These are phyloP conservation scores for Aciculosporium take DNA, from an alignment of 2,329 filamentous ascomycete genomes.

Conservation along the genomic window DNA sequence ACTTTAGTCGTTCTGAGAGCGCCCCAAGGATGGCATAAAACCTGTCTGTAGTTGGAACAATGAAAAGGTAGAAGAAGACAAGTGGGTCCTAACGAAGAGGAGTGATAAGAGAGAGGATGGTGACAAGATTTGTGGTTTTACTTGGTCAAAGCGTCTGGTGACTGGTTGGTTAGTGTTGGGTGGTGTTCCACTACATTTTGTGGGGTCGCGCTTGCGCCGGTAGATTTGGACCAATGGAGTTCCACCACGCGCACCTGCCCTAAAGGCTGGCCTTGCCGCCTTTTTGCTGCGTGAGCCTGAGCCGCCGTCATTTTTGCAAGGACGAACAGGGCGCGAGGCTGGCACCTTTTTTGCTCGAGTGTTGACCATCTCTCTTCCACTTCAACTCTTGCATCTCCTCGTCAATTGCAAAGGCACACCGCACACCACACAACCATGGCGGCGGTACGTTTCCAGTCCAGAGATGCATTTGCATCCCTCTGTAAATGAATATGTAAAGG, in stretches of 20 bases:
- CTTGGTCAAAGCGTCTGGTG: no score
- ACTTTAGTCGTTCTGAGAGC: no score
- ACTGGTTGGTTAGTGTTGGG: no score
- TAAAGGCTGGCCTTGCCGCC: no score
- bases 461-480: no score
- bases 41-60: no score
- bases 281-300: background rate
- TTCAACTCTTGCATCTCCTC: slow-evolving; percentile 1
- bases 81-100: background rate
- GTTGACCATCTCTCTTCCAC: background rate
- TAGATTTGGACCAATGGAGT: no score
- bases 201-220: background rate
- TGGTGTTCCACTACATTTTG: no score
- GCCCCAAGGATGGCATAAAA: no score
- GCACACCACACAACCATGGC: slow-evolving; percentile 33
- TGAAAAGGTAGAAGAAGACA: background rate
- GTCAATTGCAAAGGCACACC: slow-evolving; percentile 1
- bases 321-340: slow-evolving; percentile 3
- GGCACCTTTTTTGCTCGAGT: background rate
- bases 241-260: no score
- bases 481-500: no score
- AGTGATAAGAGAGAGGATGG: background rate
- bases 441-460: slow-evolving; percentile 28
- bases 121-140: no score
- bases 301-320: slow-evolving; percentile 4